Base-by-base conservation (phyloP, 139 green algal species). In the Tetradesmus lagerheimii region DNA sequence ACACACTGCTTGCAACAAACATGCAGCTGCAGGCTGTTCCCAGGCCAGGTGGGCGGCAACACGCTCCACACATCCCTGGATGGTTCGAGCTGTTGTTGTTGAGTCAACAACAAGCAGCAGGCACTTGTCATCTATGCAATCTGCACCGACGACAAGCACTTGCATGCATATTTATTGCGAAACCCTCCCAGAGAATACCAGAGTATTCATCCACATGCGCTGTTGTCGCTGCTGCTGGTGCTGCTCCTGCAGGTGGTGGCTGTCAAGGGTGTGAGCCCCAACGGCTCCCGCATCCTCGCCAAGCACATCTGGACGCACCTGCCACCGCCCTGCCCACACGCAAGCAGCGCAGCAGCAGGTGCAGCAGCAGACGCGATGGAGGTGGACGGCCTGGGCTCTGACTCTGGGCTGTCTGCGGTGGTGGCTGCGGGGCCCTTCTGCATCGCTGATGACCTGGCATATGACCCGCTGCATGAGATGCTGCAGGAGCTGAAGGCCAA, bases 391-490 rank as follows among this genome's bases (percentile, higher is more conserved):
- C 6, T 37, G 34, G 41, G 37, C 62, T 79, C 57, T 74, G 62
- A 64, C 35, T 18, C 18, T 39, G 85, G 34, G 15, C 82, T 94
- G 78, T 93, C 84, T n/a, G 50, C 96, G 31, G 92, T 95, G 35
- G 92, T 94, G 47, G 96, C 96, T 25, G 91, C 94, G 2, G 97
- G 97, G 15, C 97, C 97, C 14, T 99, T 95, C 91, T 95, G 90
- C n/a, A 90, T 87, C 16, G 75, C 90, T 0, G 95, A 98, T 11
- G 91, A 97, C 79, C 85, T 96, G 71, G 67, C 79, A 9, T 98
- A 95, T 89, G 95, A 92, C 57, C 95, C 96, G 1, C 93, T 98
- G 79, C 83, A 94, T 12, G 97, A 95, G 47, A 92, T 99, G 81
- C 91, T 99, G 67, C 76, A 92, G 23, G 80, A 76, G 34, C 74